Evolutionary conservation across 2,329 filamentous ascomycete genomes (phyloP).

Genomic region (Chaetomiaceae sp.): DNA sequence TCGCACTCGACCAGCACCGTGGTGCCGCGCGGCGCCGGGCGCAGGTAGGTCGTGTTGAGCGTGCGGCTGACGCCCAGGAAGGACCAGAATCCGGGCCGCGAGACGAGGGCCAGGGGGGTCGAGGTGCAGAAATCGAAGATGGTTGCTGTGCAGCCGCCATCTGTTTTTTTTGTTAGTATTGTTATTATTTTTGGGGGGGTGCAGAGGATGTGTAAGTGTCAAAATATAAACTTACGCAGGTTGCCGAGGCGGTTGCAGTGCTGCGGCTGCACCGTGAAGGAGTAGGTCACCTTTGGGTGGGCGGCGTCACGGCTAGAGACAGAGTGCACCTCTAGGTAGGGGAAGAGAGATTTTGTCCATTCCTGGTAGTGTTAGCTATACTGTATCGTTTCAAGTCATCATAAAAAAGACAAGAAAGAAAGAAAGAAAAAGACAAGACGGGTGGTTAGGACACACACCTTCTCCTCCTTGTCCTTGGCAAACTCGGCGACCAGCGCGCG

Average conservation of each 20-base stretch:
- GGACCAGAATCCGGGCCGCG: constrained; percentile 56
- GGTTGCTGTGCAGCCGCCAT: constrained; percentile 60
- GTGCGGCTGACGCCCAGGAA: constrained; percentile 60
- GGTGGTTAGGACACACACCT: constrained; percentile 12
- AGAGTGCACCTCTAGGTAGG: constrained; percentile 38
- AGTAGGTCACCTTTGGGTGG: constrained; percentile 37
- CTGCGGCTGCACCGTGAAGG: constrained; percentile 31
- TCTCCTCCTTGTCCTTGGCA: constrained; percentile 8
- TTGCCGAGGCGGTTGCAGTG: constrained; percentile 52
- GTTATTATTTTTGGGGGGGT: too few species aligned
- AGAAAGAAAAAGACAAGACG: neutral
- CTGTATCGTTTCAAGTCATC: too few species aligned
- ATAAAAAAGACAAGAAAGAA: too few species aligned
- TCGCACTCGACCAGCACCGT: constrained; percentile 52
- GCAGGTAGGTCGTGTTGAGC: constrained; percentile 62
- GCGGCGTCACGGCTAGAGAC: constrained; percentile 30
- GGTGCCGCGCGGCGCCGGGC: constrained; percentile 51
- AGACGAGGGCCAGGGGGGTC: constrained; percentile 51
- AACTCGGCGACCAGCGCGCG: constrained; percentile 10
- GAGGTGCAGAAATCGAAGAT: constrained; percentile 65
- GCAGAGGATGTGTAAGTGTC: neutral
- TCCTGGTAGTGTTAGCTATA: constrained; percentile 8
- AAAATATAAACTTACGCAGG: constrained; percentile 34
- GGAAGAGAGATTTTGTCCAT: constrained; percentile 42
- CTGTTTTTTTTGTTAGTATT: too few species aligned